These are phyloP conservation scores for Linnemannia hyalina DNA, from an alignment of 192 early-diverging fungal genomes.

Conservation along the genomic window DNA sequence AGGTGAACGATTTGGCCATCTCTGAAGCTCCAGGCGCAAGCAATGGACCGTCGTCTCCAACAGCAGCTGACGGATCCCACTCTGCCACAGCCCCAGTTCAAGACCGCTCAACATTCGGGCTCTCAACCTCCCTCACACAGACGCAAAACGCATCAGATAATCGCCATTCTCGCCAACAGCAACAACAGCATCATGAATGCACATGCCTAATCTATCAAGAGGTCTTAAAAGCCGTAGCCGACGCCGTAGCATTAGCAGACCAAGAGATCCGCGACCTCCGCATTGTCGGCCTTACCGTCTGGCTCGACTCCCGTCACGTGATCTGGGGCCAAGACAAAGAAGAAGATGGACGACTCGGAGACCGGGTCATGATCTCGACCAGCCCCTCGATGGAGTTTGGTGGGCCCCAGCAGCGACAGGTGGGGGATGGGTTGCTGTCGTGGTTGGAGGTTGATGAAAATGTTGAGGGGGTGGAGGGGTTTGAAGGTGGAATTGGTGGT, in stretches of 20 bases:
- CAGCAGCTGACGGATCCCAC: not conserved
- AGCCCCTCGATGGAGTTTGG: not conserved
- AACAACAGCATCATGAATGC: not conserved
- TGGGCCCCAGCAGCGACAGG: not conserved
- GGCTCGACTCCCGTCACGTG: slow-evolving; percentile 42
- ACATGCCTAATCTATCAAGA: slow-evolving; percentile 28
- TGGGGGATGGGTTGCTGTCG: slow-evolving; percentile 33
- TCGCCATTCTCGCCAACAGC: no score
- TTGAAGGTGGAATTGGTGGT: not conserved
- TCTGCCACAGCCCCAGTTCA: not conserved
- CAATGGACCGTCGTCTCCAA: not conserved
- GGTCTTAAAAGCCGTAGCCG: slow-evolving; percentile 22
- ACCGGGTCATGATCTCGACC: slow-evolving; percentile 39
- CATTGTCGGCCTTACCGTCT: slow-evolving; percentile 29
- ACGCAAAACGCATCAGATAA: not conserved
- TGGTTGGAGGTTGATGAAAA: slow-evolving; percentile 21
- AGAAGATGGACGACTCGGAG: slow-evolving; percentile 38
- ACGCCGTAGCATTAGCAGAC: slow-evolving; percentile 33
- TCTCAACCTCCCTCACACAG: slow-evolving; percentile 1
- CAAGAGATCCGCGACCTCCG: slow-evolving; percentile 36
- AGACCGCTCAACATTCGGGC: slow-evolving; percentile 1
- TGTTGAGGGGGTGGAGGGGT: not conserved
- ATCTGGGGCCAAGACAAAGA: slow-evolving; percentile 34
- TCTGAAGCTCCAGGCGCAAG: not conserved
- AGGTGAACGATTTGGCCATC: not conserved